A percentile compares a stretch with the other conserved stretches of the same genome.
phyloP scores from a whole-genome alignment of 805 yeast species.

The Suhomyces canberraensis region DNA sequence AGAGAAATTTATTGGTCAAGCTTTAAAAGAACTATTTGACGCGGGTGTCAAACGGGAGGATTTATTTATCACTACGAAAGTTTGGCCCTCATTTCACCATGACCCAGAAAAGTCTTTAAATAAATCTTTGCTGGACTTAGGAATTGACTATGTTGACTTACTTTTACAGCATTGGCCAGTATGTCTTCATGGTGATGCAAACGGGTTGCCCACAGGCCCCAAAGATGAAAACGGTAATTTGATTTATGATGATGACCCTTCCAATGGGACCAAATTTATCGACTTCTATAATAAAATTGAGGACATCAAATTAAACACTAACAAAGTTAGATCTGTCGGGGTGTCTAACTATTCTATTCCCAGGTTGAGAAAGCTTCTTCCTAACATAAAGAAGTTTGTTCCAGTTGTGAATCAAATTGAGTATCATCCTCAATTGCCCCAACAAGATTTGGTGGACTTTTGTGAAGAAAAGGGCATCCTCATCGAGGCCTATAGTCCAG shows the following conservation, averaged over 20 bases:
- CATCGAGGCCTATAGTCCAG: constrained; percentile 57
- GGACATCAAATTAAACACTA: constrained; percentile 20
- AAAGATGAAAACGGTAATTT: constrained; percentile 34
- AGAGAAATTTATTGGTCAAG: constrained; percentile 42
- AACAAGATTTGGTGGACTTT: constrained; percentile 39
- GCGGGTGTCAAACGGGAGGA: constrained; percentile 52
- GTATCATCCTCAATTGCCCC: constrained; percentile 33
- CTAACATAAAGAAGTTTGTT: constrained; percentile 32
- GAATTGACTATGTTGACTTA: constrained; percentile 45
- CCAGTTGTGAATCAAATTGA: constrained; percentile 57
- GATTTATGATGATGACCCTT: constrained; percentile 34
- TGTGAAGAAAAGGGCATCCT: constrained; percentile 35
- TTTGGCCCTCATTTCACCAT: constrained; percentile 44
- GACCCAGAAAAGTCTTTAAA: constrained; percentile 41
- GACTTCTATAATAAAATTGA: constrained; percentile 30
- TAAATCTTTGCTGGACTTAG: constrained; percentile 37
- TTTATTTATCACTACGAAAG: constrained; percentile 35
- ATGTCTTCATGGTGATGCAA: constrained; percentile 37
- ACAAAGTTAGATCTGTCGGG: constrained; percentile 51
- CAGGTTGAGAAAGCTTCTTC: constrained; percentile 31
- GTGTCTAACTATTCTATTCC: constrained; percentile 49
- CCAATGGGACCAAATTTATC: constrained; percentile 28
- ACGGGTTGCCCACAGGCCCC: constrained; percentile 38
- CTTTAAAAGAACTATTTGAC: constrained; percentile 44
- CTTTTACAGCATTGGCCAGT: constrained; percentile 51